These are phyloP conservation scores for Pichia insulana DNA, from an alignment of 805 yeast species.

Conservation along the genomic window DNA sequence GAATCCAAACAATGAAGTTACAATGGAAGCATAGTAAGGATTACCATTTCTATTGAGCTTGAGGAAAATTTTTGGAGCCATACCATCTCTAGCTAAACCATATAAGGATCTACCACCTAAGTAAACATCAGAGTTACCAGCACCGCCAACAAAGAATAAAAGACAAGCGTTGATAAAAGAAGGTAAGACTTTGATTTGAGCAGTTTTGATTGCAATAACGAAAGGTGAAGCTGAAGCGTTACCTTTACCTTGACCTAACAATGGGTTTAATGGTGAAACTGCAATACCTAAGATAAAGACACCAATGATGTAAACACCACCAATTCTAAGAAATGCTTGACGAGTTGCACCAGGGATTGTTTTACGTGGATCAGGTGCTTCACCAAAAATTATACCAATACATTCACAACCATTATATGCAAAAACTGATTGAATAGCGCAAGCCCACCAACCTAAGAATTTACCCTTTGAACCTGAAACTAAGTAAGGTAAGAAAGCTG, in stretches of 20 bases:
- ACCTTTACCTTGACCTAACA: conserved; percentile 35
- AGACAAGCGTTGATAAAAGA: conserved; percentile 59
- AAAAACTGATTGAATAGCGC: conserved; percentile 33
- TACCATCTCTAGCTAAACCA: conserved; percentile 54
- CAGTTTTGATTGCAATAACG: conserved; percentile 51
- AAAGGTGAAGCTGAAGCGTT: conserved; percentile 56
- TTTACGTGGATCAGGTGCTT: conserved; percentile 39
- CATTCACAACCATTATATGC: conserved; percentile 44
- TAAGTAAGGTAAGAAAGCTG: conserved; percentile 30
- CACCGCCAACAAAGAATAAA: conserved; percentile 53
- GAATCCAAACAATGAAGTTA: conserved; percentile 12
- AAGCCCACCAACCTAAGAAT: conserved; percentile 37
- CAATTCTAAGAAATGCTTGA: conserved; percentile 46
- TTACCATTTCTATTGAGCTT: conserved; percentile 63
- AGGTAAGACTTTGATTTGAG: conserved; percentile 49
- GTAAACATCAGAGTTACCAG: conserved; percentile 58
- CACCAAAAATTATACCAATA: conserved; percentile 40
- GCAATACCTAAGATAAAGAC: conserved; percentile 41
- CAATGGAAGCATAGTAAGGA: conserved; percentile 31
- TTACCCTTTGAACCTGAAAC: conserved; percentile 36
- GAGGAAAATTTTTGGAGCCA: conserved; percentile 46
- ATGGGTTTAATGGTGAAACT: conserved; percentile 40
- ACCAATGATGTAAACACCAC: conserved; percentile 41
- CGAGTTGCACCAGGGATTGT: conserved; percentile 41
- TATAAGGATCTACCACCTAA: conserved; percentile 57